Conservation (phyloP, 2,329 filamentous ascomycete species). For the Botrytis deweyae region DNA sequence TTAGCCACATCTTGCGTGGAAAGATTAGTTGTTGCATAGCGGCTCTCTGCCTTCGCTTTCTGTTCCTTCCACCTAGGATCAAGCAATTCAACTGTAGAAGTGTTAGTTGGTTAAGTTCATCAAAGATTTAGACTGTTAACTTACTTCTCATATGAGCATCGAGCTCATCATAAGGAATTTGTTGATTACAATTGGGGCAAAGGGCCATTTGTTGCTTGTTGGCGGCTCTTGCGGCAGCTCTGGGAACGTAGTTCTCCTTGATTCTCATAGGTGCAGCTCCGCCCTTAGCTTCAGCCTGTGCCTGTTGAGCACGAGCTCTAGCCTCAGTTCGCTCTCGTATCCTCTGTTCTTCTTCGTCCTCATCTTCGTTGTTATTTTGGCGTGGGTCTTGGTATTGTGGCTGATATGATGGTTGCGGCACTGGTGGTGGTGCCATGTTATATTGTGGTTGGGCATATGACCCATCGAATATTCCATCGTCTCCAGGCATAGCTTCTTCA, state of each 20-base stretch:
- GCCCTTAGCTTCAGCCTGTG: slow-evolving; percentile 73
- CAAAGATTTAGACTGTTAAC: slow-evolving; percentile 31
- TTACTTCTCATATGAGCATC: slow-evolving; percentile 88
- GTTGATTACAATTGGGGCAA: slow-evolving; percentile 91
- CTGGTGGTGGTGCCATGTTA: slow-evolving; percentile 45
- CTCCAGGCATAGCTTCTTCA: slow-evolving; percentile 90
- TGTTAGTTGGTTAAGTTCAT: slow-evolving; percentile 25
- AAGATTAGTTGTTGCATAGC: slow-evolving; percentile 81
- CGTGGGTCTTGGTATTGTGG: slow-evolving; percentile 37
- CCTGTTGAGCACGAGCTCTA: slow-evolving; percentile 66
- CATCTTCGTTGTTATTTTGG: slow-evolving; percentile 43
- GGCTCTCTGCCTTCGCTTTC: slow-evolving; percentile 81
- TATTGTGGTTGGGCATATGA: slow-evolving; percentile 45
- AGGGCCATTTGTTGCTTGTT: slow-evolving; percentile 67
- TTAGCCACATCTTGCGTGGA: slow-evolving; percentile 85
- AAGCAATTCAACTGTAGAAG: slow-evolving; percentile 69
- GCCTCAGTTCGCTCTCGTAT: slow-evolving; percentile 63
- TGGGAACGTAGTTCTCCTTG: slow-evolving; percentile 86
- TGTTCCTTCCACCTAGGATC: slow-evolving; percentile 97
- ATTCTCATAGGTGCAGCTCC: slow-evolving; percentile 78
- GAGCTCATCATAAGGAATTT: slow-evolving; percentile 82
- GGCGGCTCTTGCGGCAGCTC: slow-evolving; percentile 70
- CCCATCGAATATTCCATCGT: slow-evolving; percentile 60
- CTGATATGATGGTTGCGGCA: slow-evolving; percentile 38
- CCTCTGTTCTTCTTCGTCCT: slow-evolving; percentile 62